Base-by-base conservation (phyloP, 192 early-diverging fungal species). In the Coemansia sp. region DNA sequence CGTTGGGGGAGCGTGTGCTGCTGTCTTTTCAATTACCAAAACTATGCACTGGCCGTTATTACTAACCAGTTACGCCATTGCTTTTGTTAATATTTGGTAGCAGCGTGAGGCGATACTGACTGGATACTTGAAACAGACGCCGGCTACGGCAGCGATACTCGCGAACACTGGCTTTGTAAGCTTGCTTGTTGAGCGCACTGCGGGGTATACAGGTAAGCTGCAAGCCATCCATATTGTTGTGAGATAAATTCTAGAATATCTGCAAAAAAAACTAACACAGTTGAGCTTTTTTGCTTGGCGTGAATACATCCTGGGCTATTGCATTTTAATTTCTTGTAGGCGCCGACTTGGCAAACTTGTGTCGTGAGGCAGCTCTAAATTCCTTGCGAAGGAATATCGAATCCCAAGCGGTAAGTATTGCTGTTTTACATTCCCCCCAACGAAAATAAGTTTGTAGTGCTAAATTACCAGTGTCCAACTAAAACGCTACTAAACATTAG, bases 261-360 rank as follows among this genome's bases (percentile, higher is more conserved):
- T 57, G 2, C 36, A 15, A 11, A 9, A 11, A 9, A 41, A 29
- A 14, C 41, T 17, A 37, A 39, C 46, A 21, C 8, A 48, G 23
- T 48, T 48, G 46, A n/a, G 15, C 42, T 17, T n/a, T 45, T 36
- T 36, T 36, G 5, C 34, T 36, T 36, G 34, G 34, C 6, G 34
- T 36, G 34, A 36, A 6, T 36, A 36, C 34, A 36, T 36, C 34
- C 34, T 9, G 34, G 34, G 34, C 34, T 1, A 36, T 45, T 45
- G 42, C 14, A 5, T 17, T 45, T 6, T 45, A 45, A 9, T 63
- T 25, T 32, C 41, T 19, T 74, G 66, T 77, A 88, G 92, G 92
- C 23, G 94, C 93, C 7, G 90, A 94, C 69, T 67, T 96, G 37
- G 92, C 93, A 63, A 94, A 92, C 71, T 55, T 93, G 21, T 94